Conservation (phyloP, 306 rosid genomes). For the Ceratonia siliqua region DNA sequence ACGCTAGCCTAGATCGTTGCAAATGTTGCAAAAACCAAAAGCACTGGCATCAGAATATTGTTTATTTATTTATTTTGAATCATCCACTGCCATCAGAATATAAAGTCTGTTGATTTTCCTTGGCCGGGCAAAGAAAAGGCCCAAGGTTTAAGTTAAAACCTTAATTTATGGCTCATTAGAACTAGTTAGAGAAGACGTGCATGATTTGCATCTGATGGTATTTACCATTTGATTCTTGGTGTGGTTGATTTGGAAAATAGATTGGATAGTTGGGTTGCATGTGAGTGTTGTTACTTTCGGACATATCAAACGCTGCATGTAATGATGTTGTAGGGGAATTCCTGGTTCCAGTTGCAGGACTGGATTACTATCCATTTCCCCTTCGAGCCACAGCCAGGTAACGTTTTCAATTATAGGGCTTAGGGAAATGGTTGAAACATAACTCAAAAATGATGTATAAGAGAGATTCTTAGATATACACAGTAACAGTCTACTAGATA, state of each 20-base stretch:
- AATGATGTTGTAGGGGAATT: no score
- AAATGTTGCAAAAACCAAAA: not conserved
- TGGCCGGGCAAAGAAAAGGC: not conserved
- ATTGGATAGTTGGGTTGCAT: not conserved
- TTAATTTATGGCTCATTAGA: not conserved
- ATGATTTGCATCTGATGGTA: not conserved
- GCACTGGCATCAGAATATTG: not conserved
- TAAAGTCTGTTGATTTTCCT: no score
- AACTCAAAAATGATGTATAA: no score
- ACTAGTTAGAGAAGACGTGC: no score
- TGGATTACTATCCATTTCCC: no score
- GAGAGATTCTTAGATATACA: no score
- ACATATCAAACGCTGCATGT: not conserved
- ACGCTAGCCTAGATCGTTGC: not conserved
- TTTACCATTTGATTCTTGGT: not conserved
- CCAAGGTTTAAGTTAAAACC: not conserved
- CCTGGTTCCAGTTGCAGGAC: no score
- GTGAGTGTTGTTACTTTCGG: not conserved
- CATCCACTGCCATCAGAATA: not conserved
- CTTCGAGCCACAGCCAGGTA: no score
- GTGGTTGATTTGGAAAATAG: not conserved
- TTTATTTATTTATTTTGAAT: not conserved
- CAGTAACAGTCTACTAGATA: no score
- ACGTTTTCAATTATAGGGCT: no score
- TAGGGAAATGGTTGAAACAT: no score